Conservation (phyloP, 495 filamentous ascomycete genomes). For the Trichoderma virens region DNA sequence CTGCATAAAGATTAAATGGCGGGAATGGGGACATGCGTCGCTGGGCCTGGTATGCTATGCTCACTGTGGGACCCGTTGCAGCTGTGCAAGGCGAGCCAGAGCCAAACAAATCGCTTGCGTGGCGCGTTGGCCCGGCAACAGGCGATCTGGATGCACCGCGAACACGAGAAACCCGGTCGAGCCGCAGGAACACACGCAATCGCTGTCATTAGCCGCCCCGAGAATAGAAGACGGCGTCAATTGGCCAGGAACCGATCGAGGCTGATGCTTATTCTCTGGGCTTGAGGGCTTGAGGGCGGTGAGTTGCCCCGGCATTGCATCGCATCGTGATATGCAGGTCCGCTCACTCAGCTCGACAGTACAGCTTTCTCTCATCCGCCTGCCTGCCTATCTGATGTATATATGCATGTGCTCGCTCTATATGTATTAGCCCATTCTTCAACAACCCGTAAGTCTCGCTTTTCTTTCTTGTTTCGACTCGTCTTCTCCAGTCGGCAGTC, state of each 20-base stretch:
- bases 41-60: not conserved
- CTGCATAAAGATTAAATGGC: constrained; percentile 2
- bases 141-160: not conserved
- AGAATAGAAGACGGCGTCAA: not conserved
- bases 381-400: too few relatives aligned
- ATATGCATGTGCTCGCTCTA: too few relatives aligned
- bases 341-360: too few relatives aligned
- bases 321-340: too few relatives aligned
- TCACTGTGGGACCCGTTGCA: not conserved
- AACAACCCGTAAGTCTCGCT: too few relatives aligned
- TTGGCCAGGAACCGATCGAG: not conserved
- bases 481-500: too few relatives aligned
- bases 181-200: constrained; percentile 5
- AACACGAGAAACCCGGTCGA: not conserved
- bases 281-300: not conserved
- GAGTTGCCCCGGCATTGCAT: too few relatives aligned
- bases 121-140: not conserved
- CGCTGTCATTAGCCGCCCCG: not conserved
- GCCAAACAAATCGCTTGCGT: not conserved
- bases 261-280: not conserved
- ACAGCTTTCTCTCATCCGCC: too few relatives aligned
- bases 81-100: not conserved
- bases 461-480: too few relatives aligned
- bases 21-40: not conserved
- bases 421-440: too few relatives aligned